phyloP scores from a whole-genome alignment of 2,329 filamentous ascomycete species.

The Pseudocercospora vitis region DNA sequence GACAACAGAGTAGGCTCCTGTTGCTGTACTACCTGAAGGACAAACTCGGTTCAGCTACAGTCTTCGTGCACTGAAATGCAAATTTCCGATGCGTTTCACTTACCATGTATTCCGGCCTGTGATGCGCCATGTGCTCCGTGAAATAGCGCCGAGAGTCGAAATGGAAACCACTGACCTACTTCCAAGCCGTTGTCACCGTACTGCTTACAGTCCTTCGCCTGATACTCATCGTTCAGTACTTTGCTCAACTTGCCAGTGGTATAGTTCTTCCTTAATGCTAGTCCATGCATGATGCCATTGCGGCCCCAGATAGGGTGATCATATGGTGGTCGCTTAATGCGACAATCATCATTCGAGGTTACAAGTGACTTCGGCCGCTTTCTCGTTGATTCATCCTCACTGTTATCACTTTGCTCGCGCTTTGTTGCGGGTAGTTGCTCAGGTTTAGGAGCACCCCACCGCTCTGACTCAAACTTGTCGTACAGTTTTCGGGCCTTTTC shows the following conservation, averaged over 20 bases:
- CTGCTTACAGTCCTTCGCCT: conserved; percentile 22
- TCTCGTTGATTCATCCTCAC: not conserved
- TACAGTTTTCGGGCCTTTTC: conserved; percentile 20
- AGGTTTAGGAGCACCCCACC: conserved; percentile 25
- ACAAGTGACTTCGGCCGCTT: conserved; percentile 13
- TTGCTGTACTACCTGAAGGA: conserved; percentile 16
- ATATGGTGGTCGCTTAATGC: conserved; percentile 18
- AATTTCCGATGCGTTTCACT: not conserved
- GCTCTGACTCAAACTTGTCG: conserved; percentile 23
- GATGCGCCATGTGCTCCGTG: conserved; percentile 30
- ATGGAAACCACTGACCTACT: conserved; percentile 30
- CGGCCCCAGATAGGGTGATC: conserved; percentile 29
- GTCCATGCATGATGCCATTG: conserved; percentile 33
- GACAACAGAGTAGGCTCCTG: conserved; percentile 30
- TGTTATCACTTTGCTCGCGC: not conserved
- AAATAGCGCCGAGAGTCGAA: conserved; percentile 28
- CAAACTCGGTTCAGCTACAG: not conserved
- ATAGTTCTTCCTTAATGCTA: conserved; percentile 16
- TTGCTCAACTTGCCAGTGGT: conserved; percentile 12
- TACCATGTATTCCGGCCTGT: conserved; percentile 27
- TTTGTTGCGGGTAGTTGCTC: not conserved
- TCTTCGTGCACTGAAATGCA: not conserved
- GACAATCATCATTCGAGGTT: not conserved
- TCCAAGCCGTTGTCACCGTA: conserved; percentile 30
- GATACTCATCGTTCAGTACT: conserved; percentile 17